A percentile compares a stretch with the other conserved stretches of the same genome.
Evolutionary conservation across 2,329 filamentous ascomycete species (phyloP).

Genomic region (Sporothrix variecibatus): DNA sequence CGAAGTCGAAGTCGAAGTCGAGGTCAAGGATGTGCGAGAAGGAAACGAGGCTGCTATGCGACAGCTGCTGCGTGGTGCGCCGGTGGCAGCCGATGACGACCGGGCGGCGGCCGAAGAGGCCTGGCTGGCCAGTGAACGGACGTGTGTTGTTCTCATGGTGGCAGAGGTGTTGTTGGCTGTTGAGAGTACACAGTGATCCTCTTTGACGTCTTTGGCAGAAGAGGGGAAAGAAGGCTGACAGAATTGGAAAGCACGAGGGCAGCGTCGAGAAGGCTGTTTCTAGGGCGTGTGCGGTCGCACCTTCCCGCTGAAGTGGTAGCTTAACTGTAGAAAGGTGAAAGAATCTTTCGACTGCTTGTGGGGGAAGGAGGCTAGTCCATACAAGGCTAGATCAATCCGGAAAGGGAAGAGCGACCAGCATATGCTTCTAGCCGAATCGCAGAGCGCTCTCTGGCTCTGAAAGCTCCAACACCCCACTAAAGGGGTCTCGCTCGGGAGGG

Average conservation of each 20-base stretch:
- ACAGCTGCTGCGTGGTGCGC: conserved; percentile 20
- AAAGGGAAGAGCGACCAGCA: neutral
- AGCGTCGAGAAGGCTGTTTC: neutral
- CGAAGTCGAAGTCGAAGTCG: neutral
- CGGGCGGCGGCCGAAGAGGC: conserved; percentile 15
- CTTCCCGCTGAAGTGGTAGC: conserved; percentile 10
- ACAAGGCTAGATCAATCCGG: neutral
- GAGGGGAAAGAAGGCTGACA: neutral
- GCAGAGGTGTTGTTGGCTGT: conserved; percentile 1
- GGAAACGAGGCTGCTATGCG: neutral
- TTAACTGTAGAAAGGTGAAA: neutral
- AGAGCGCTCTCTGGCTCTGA: neutral
- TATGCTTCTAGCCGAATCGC: conserved; percentile 21
- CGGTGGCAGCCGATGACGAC: neutral
- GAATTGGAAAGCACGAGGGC: neutral
- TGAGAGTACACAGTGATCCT: neutral
- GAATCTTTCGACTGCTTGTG: conserved; percentile 20
- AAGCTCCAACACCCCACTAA: conserved; percentile 21
- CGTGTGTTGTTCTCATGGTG: conserved; percentile 25
- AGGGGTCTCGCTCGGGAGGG: conserved; percentile 16
- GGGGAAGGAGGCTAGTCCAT: neutral
- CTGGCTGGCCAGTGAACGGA: conserved; percentile 19
- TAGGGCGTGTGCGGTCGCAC: neutral
- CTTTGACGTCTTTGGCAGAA: neutral
- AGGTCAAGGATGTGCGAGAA: neutral